Evolutionary conservation across 2,329 filamentous ascomycete species (phyloP), one percentile per base, ranked within the genome.

Genomic region (Salinomyces thailandicus): DNA sequence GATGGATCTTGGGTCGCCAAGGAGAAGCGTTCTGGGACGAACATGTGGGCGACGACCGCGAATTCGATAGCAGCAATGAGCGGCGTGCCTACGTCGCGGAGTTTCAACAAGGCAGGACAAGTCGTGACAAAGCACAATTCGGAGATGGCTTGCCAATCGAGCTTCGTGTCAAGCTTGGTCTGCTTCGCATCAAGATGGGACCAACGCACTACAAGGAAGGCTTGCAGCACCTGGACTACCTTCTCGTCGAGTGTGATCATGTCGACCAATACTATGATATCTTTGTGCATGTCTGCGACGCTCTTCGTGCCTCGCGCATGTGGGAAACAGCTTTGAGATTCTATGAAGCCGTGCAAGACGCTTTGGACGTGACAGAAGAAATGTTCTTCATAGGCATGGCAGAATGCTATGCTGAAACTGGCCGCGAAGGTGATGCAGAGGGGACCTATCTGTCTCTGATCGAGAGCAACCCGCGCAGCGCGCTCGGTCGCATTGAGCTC

Each of bases 11-110:
- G 26, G 83, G 84, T 6, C 77, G 91, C 33, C 65, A 70, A 22
- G 65, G 72, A 4, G 87, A 98, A 56, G 59, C 53, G 1, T 85
- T 77, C 51, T 98, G 91, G 91, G 81, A 93, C 39, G 56, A 69
- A 45, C 35, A 39, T 7, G 43, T 72, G 18, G 67, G 74, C 4
- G 85, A 95, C 54, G 85, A 95, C 54, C 73, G 86, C 38, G 91
- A 98, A 61, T 98, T 86, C 76, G 91, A 98, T 56, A 72, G 79
- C 30, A 75, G 85, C 52, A 67, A 71, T 14, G 79, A 73, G 9
- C 67, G 91, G 42, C 77, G 87, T 39, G 58, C 66, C 2, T 60
- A 70, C 39, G 70, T 83, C 4, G 59, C 72, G 2, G 72, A 72
- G 1, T 94, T 81, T 54, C 60, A 68, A 6, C 64, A 69, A 4